Conservation (phyloP, 352 stramenopile genomes). For the Pythium aquatile region DNA sequence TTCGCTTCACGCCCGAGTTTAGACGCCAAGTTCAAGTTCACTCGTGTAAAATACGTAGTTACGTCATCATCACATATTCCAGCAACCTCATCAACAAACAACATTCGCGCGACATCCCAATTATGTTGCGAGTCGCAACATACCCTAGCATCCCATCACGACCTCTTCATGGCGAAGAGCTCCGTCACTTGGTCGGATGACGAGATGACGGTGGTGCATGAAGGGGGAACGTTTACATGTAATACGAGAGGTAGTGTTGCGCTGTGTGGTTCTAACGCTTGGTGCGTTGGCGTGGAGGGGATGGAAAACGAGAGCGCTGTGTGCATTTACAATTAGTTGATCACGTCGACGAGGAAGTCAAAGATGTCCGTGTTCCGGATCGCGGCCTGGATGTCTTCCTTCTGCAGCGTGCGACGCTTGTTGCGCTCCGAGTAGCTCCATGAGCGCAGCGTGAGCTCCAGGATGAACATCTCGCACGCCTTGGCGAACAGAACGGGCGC, state of each 20-base stretch:
- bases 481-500: constrained; percentile 99
- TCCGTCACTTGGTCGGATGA: not conserved
- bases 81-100: not conserved
- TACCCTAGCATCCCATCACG: not conserved
- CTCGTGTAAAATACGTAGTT: constrained; percentile 23
- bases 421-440: constrained; percentile 89
- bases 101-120: constrained; percentile 18
- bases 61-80: not conserved
- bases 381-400: constrained; percentile 97
- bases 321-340: constrained; percentile 59
- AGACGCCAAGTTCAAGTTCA: not conserved
- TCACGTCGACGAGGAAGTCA: constrained; percentile 97
- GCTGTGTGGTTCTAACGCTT: not conserved
- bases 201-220: not conserved
- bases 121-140: constrained; percentile 19
- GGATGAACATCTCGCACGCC: constrained; percentile 99
- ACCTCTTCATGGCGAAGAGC: constrained; percentile 17
- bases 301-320: not conserved
- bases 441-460: constrained; percentile 96
- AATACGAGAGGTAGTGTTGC: not conserved
- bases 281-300: constrained; percentile 1
- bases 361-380: constrained; percentile 99
- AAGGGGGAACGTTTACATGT: not conserved
- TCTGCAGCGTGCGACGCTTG: constrained; percentile 94
- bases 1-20: constrained; percentile 1